Percentiles rank a stretch among this genome's conserved stretches.
Evolutionary conservation across 1,139 yeast genomes (phyloP).

Genomic region (Diutina pseudorugosa): DNA sequence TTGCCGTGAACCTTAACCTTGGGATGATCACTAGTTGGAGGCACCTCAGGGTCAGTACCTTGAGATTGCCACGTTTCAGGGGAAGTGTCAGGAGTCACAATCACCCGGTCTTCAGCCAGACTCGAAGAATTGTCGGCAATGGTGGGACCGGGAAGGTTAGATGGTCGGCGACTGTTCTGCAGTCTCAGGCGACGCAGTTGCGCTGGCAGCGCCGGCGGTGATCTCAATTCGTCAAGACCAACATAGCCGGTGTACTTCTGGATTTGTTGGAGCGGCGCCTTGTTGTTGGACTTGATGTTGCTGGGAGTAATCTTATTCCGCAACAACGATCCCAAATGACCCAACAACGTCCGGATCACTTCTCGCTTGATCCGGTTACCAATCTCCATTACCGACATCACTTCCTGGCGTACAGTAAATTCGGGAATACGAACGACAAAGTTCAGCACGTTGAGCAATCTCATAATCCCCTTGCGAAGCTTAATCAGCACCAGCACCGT

Average conservation of each 20-base stretch:
- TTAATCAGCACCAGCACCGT: constrained; percentile 44
- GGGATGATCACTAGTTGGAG: not conserved
- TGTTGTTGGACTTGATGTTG: not conserved
- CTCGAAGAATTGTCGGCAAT: not conserved
- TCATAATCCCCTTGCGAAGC: constrained; percentile 40
- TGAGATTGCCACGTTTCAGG: not conserved
- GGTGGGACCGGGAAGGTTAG: not conserved
- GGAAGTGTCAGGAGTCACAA: not conserved
- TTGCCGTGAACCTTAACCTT: not conserved
- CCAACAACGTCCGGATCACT: constrained; percentile 37
- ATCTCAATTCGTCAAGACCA: not conserved
- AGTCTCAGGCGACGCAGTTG: not conserved
- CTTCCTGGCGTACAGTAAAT: constrained; percentile 31
- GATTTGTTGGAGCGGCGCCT: not conserved
- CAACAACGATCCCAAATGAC: constrained; percentile 47
- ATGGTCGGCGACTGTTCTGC: not conserved
- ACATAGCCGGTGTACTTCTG: not conserved
- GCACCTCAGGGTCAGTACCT: not conserved
- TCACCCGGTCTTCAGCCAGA: not conserved
- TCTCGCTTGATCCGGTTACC: constrained; percentile 39
- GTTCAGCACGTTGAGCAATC: constrained; percentile 50
- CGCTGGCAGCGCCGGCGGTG: not conserved
- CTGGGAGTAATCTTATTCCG: constrained; percentile 34
- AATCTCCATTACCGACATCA: constrained; percentile 44
- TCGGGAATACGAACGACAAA: constrained; percentile 45